Percentiles rank a stretch among this genome's conserved stretches.
Evolutionary conservation across 164 flowering plant genomes (phyloP).

Genomic region (Protea cynaroides): DNA sequence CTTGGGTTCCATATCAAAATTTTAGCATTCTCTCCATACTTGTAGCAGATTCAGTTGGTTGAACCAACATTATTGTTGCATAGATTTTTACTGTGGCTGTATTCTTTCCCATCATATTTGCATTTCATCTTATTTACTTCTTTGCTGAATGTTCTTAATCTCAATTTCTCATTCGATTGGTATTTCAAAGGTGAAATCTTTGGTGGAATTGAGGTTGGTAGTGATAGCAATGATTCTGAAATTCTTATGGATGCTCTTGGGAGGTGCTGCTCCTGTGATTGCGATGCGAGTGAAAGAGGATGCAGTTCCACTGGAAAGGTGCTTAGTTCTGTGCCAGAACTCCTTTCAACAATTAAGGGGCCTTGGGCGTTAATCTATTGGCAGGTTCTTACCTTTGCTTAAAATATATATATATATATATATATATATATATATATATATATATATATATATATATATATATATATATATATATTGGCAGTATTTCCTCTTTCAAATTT

Average conservation of each 20-base stretch:
- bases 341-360: slow-evolving; percentile 80
- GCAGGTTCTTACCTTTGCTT: slow-evolving; percentile 60
- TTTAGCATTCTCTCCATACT: too few relatives aligned
- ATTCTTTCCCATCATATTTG: too few relatives aligned
- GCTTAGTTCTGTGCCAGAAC: slow-evolving; percentile 44
- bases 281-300: slow-evolving; percentile 15
- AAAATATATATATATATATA: too few relatives aligned
- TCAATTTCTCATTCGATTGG: slow-evolving; percentile 5
- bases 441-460: too few relatives aligned
- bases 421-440: too few relatives aligned
- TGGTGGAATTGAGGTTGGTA: slow-evolving; percentile 61
- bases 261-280: slow-evolving; percentile 51
- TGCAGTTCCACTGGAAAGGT: slow-evolving; percentile 18
- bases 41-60: too few relatives aligned
- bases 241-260: slow-evolving; percentile 54
- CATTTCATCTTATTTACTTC: too few relatives aligned
- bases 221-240: slow-evolving; percentile 63
- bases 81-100: too few relatives aligned
- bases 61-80: too few relatives aligned
- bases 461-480: too few relatives aligned
- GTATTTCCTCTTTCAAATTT: too few relatives aligned
- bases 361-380: slow-evolving; percentile 94
- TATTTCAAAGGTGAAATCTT: slow-evolving; percentile 72
- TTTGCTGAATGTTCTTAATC: neutral
- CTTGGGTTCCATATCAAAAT: too few relatives aligned